Conservation (phyloP, 1,139 yeast genomes). For the Williopsis jadinii region DNA sequence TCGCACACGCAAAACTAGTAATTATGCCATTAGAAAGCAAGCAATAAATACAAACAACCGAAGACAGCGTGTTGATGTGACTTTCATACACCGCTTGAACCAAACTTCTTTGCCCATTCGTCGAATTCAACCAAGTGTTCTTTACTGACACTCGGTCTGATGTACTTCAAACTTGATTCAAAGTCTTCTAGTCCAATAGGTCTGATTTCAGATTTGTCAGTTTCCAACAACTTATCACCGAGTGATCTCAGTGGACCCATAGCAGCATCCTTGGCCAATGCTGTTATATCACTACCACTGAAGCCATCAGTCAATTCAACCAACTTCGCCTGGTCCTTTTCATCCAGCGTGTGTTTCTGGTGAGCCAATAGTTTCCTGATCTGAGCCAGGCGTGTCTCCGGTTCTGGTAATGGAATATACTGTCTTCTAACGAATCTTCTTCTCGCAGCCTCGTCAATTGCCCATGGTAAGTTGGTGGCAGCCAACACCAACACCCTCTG, state of each 20-base stretch:
- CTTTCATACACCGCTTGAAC: conserved; percentile 77
- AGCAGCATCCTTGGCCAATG: conserved; percentile 95
- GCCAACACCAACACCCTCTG: conserved; percentile 86
- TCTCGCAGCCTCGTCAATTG: conserved; percentile 96
- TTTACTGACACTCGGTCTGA: conserved; percentile 84
- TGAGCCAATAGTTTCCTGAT: conserved; percentile 59
- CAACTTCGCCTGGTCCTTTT: conserved; percentile 53
- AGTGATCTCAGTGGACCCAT: conserved; percentile 93
- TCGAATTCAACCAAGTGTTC: conserved; percentile 79
- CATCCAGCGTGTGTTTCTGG: conserved; percentile 69
- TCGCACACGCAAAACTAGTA: too few species aligned
- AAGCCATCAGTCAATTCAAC: conserved; percentile 68
- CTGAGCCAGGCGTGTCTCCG: conserved; percentile 72
- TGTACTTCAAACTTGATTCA: conserved; percentile 66
- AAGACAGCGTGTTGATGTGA: too few species aligned
- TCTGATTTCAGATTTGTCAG: conserved; percentile 81
- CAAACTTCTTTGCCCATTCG: conserved; percentile 86
- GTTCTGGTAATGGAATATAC: conserved; percentile 91
- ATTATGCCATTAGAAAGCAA: too few species aligned
- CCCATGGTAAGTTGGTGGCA: conserved; percentile 97
- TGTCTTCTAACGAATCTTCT: conserved; percentile 90
- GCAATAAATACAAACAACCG: too few species aligned
- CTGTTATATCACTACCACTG: conserved; percentile 92
- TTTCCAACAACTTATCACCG: conserved; percentile 80
- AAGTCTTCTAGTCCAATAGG: conserved; percentile 77